These are phyloP conservation scores for Paecilomyces formosus DNA, from an alignment of 2,329 filamentous ascomycete species.

Conservation along the genomic window DNA sequence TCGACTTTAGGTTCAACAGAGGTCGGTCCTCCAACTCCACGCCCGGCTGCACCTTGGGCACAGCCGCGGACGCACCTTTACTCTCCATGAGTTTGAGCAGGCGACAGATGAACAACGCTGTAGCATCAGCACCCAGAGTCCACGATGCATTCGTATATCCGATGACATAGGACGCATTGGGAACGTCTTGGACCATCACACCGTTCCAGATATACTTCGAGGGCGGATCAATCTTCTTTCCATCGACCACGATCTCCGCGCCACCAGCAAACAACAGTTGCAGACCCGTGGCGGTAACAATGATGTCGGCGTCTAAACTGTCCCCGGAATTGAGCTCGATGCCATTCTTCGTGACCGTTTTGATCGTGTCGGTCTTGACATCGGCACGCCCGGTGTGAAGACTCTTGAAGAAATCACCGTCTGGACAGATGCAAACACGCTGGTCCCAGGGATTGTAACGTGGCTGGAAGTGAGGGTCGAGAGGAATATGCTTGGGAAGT, in stretches of 20 bases:
- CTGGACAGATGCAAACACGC: conserved; percentile 62
- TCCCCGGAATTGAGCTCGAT: conserved; percentile 43
- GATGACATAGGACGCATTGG: conserved; percentile 34
- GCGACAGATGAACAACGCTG: conserved; percentile 31
- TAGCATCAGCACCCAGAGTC: conserved; percentile 39
- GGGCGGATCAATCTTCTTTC: conserved; percentile 21
- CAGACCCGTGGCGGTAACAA: conserved; percentile 39
- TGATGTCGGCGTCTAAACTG: conserved; percentile 33
- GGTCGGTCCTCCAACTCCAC: conserved; percentile 17
- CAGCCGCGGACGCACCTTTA: conserved; percentile 17
- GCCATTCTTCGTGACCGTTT: conserved; percentile 40
- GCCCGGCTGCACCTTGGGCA: conserved; percentile 12
- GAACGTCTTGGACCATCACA: conserved; percentile 37
- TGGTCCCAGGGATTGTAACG: conserved; percentile 64
- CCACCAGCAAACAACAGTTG: conserved; percentile 33
- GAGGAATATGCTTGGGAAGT: conserved; percentile 48
- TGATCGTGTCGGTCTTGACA: conserved; percentile 50
- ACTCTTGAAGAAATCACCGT: conserved; percentile 52
- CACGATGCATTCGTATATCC: conserved; percentile 40
- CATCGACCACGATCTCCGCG: conserved; percentile 28
- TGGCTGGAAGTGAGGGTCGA: conserved; percentile 58
- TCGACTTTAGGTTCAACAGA: conserved; percentile 32
- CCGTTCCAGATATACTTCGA: conserved; percentile 38
- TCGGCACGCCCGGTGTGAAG: conserved; percentile 45
- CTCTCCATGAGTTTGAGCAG: conserved; percentile 25